Evolutionary conservation across 345 rosid species (phyloP).

Genomic region (Capsella bursapastoris): DNA sequence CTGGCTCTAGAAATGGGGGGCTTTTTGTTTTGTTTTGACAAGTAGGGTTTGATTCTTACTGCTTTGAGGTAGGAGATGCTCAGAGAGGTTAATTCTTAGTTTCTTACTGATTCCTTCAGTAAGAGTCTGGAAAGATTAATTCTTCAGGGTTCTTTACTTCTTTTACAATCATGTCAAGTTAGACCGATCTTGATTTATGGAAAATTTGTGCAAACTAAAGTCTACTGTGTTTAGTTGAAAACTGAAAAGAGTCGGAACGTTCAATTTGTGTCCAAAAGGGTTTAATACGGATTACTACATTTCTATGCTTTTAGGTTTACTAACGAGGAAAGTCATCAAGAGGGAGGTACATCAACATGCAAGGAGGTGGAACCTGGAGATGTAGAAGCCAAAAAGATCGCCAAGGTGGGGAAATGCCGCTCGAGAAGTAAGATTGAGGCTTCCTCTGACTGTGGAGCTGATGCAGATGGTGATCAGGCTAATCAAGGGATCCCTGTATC

Average conservation of each 20-base stretch:
- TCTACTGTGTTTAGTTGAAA: too few species aligned
- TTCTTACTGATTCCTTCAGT: too few species aligned
- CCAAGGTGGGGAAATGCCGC: slow-evolving; percentile 69
- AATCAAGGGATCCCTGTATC: slow-evolving; percentile 67
- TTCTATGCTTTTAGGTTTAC: slow-evolving; percentile 48
- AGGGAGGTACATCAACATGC: slow-evolving; percentile 50
- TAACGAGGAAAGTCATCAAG: slow-evolving; percentile 66
- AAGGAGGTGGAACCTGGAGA: slow-evolving; percentile 64
- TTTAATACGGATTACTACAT: neutral
- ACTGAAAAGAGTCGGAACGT: too few species aligned
- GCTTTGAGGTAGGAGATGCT: neutral
- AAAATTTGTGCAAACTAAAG: too few species aligned
- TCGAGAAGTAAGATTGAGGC: slow-evolving; percentile 67
- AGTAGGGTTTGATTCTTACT: slow-evolving; percentile 9
- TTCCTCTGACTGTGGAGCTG: slow-evolving; percentile 74
- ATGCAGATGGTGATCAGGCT: slow-evolving; percentile 75
- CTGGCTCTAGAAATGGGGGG: neutral
- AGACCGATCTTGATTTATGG: too few species aligned
- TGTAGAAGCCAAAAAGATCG: slow-evolving; percentile 60
- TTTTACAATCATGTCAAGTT: too few species aligned
- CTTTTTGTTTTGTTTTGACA: neutral
- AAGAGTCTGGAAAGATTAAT: neutral
- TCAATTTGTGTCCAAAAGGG: too few species aligned
- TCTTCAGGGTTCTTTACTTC: neutral
- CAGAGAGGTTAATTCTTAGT: neutral